These are phyloP conservation scores for Colletotrichum sp. DNA, from an alignment of 2,329 filamentous ascomycete genomes.

Conservation along the genomic window DNA sequence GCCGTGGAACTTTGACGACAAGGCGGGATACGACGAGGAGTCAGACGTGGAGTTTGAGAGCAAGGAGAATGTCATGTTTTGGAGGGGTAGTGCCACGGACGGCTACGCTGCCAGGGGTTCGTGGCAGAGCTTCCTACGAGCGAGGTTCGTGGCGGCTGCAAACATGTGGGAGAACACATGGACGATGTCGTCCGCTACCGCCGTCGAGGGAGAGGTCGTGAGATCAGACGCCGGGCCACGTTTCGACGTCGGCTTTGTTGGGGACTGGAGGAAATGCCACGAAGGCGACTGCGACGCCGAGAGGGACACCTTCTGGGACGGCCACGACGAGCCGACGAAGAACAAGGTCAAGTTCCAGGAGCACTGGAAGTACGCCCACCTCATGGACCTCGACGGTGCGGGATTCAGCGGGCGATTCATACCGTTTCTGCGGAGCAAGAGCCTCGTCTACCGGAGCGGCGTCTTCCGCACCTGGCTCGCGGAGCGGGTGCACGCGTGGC, in stretches of 20 bases:
- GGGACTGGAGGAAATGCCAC: constrained; percentile 37
- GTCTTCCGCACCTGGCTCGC: constrained; percentile 71
- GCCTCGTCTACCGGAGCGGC: constrained; percentile 62
- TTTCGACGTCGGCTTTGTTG: constrained; percentile 44
- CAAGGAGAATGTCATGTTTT: constrained; percentile 56
- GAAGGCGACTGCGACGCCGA: constrained; percentile 35
- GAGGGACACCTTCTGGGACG: constrained; percentile 34
- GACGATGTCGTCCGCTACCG: neutral
- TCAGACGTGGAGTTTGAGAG: constrained; percentile 48
- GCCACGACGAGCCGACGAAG: constrained; percentile 23
- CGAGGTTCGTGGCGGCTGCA: constrained; percentile 61
- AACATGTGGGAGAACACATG: constrained; percentile 25
- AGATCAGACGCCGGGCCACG: neutral
- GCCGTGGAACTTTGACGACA: constrained; percentile 38
- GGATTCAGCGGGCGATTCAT: constrained; percentile 54
- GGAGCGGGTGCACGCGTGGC: constrained; percentile 63
- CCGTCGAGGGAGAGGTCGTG: neutral
- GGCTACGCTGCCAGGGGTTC: constrained; percentile 52
- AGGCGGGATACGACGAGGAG: constrained; percentile 40
- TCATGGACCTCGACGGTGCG: constrained; percentile 64
- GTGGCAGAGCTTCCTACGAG: constrained; percentile 64
- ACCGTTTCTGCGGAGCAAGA: constrained; percentile 55
- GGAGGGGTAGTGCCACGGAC: constrained; percentile 59
- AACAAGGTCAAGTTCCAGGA: constrained; percentile 34
- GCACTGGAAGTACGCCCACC: constrained; percentile 53